phyloP scores from a whole-genome alignment of 306 rosid genomes.

The Cicer cuneatum region DNA sequence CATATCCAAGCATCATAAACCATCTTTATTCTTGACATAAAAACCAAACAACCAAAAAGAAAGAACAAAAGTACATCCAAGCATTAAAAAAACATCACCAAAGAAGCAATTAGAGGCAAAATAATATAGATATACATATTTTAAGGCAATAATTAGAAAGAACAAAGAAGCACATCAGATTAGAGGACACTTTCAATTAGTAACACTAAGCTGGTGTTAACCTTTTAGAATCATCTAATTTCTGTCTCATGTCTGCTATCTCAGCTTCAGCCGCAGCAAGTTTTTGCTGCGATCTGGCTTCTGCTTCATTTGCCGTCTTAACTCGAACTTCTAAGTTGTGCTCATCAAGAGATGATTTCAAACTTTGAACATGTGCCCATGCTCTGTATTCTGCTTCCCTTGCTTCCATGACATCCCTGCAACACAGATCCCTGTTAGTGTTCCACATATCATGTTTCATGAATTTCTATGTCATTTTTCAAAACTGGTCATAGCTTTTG shows the following conservation, averaged over 20 bases:
- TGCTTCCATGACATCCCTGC: slow-evolving; percentile 84
- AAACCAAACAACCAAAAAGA: slow-evolving; percentile 30
- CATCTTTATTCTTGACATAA: slow-evolving; percentile 32
- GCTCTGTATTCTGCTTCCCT: slow-evolving; percentile 83
- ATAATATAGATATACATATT: not conserved
- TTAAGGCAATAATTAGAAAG: slow-evolving; percentile 2
- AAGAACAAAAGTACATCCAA: slow-evolving; percentile 20
- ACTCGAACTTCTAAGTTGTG: slow-evolving; percentile 84
- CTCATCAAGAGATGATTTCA: slow-evolving; percentile 88
- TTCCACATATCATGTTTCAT: slow-evolving; percentile 18
- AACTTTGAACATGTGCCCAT: slow-evolving; percentile 81
- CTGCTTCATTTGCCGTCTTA: slow-evolving; percentile 93
- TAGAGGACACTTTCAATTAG: slow-evolving; percentile 26
- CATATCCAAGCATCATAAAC: slow-evolving; percentile 7
- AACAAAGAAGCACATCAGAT: not conserved
- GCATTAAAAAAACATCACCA: slow-evolving; percentile 6
- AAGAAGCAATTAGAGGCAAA: slow-evolving; percentile 1
- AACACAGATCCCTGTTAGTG: slow-evolving; percentile 42
- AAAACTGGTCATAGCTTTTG: not conserved
- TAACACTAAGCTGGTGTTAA: slow-evolving; percentile 35
- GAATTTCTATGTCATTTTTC: no score
- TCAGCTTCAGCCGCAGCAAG: slow-evolving; percentile 98
- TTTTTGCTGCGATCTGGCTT: slow-evolving; percentile 89
- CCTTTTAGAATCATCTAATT: slow-evolving; percentile 81
- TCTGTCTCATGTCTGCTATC: slow-evolving; percentile 79